Evolutionary conservation across 331 rosid genomes (phyloP).

Genomic region (Acacia pycnantha): DNA sequence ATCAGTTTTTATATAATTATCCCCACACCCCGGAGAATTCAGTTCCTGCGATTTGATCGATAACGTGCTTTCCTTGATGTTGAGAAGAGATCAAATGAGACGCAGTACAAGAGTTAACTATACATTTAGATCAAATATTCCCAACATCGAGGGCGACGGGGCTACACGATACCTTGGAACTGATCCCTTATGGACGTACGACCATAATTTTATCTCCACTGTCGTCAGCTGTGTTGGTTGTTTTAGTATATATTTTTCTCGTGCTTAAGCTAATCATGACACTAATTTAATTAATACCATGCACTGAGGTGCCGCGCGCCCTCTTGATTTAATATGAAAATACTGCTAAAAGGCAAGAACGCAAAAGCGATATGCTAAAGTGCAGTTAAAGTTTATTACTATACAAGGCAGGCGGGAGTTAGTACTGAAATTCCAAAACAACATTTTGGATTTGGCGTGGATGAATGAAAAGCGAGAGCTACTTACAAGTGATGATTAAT

Average conservation of each 20-base stretch:
- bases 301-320: background rate
- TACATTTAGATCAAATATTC: too few relatives aligned
- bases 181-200: background rate
- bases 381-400: background rate
- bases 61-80: background rate
- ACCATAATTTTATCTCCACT: background rate
- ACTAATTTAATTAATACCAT: background rate
- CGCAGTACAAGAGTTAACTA: too few relatives aligned
- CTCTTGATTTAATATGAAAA: background rate
- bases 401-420: background rate
- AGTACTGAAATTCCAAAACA: background rate
- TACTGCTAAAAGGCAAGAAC: background rate
- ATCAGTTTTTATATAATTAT: background rate
- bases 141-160: background rate
- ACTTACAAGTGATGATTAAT: conserved; percentile 15
- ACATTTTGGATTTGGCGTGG: background rate
- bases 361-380: background rate
- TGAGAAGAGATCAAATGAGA: background rate
- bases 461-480: background rate
- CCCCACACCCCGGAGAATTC: background rate
- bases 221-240: background rate
- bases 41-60: background rate
- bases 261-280: too few relatives aligned
- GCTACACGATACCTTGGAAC: background rate
- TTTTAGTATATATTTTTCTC: too few relatives aligned